A percentile compares a stretch with the other conserved stretches of the same genome.
Evolutionary conservation across 169 alveolate genomes (phyloP).

Genomic region (Blepharisma undulans): DNA sequence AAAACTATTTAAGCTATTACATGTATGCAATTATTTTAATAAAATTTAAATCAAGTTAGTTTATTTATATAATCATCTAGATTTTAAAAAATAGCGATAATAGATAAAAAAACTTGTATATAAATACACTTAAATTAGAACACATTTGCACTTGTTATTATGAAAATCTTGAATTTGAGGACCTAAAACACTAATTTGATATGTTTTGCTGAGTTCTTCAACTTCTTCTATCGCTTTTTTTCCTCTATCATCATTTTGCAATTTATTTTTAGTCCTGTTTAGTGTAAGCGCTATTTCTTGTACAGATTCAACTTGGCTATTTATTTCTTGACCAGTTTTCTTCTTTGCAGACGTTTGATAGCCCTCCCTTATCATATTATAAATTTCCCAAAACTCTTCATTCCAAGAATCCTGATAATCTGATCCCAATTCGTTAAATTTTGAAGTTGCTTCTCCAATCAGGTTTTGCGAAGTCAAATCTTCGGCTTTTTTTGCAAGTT

Average conservation of each 20-base stretch:
- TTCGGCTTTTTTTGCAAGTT: neutral
- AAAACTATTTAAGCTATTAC: no score
- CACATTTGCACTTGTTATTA: neutral
- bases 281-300: constrained; percentile 7
- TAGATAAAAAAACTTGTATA: neutral
- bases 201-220: neutral
- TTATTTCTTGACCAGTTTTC: neutral
- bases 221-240: constrained; percentile 2
- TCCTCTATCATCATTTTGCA: neutral
- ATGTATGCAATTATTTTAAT: no score
- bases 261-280: neutral
- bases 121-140: neutral
- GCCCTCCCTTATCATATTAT: constrained; percentile 15
- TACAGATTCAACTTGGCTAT: neutral
- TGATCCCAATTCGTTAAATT: neutral
- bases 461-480: neutral
- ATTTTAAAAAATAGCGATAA: no score
- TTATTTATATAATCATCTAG: no score
- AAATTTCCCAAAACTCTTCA: constrained; percentile 15
- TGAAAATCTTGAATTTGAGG: neutral
- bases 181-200: neutral
- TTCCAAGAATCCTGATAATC: constrained; percentile 28
- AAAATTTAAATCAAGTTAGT: no score
- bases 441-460: neutral
- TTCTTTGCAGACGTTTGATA: neutral